Base-by-base conservation (phyloP, 805 yeast genomes). In the Candida dajiaensis region DNA sequence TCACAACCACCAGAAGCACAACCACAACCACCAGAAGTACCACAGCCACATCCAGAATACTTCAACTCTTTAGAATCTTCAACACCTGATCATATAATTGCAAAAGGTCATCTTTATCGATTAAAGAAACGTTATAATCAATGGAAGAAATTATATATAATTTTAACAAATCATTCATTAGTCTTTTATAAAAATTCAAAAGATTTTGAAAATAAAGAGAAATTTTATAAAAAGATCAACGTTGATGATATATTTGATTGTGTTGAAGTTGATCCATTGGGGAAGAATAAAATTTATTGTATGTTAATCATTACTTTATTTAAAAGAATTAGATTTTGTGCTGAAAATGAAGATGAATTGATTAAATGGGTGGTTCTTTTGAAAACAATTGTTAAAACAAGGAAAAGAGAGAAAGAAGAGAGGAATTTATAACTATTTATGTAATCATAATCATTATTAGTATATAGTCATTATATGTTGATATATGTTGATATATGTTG, bases 261-360 rank as follows among this genome's bases (percentile, higher is more conserved):
- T 22, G 73, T 76, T 29, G 81, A 77, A 51, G 54, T 76, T 25
- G 81, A 77, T 46, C 73, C 78, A 1, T 44, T 73, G 37, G 67
- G 76, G 15, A 65, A 63, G 45, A 56, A 72, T 19, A 73, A 70
- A 50, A 51, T 50, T 37, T 74, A 69, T 65, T 76, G 81, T 51
- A 56, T 77, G 54, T 59, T 74, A 46, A 60, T 77, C 16, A 73
- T 77, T 35, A 72, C 80, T 0, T 72, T 74, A 2, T 55, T 57
- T 40, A 76, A 75, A 52, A 58, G 77, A 42, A 52, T 73, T 15
- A 52, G 77, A 26, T 67, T 77, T 46, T 67, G 78, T 51, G 73
- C 74, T 1, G 61, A 59, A 18, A 56, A 61, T 18, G 81, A 75
- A 52, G 74, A 69, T 13, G 78, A 74, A 21, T 58, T 76, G 53